Percentiles rank a stretch among this genome's conserved stretches.
phyloP scores from a whole-genome alignment of 2,329 filamentous ascomycete genomes.

The Curvularia verruculosa region DNA sequence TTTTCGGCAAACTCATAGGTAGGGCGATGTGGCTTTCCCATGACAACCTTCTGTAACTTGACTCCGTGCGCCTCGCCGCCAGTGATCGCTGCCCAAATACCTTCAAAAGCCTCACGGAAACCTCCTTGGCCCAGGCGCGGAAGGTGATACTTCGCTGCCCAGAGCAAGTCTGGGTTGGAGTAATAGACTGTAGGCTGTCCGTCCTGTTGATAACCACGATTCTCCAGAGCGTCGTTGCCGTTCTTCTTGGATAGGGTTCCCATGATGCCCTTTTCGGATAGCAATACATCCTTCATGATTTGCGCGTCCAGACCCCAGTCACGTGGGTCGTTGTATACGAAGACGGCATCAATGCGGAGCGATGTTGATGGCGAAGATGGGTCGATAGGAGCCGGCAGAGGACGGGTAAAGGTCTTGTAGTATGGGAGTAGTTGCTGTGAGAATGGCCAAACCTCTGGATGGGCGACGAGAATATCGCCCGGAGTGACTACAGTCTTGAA shows the following conservation, averaged over 20 bases:
- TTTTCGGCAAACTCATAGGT: conserved; percentile 88
- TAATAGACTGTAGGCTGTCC: conserved; percentile 83
- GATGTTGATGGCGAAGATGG: conserved; percentile 55
- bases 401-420: conserved; percentile 64
- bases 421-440: conserved; percentile 67
- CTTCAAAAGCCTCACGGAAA: conserved; percentile 81
- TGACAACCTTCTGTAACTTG: conserved; percentile 66
- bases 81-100: conserved; percentile 77
- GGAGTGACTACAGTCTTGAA: conserved; percentile 78
- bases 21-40: conserved; percentile 79
- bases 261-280: conserved; percentile 77
- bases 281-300: conserved; percentile 80
- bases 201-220: conserved; percentile 81
- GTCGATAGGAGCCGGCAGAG: conserved; percentile 61
- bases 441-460: conserved; percentile 85
- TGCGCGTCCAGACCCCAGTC: conserved; percentile 94
- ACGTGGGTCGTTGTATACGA: conserved; percentile 93
- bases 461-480: conserved; percentile 76
- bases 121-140: conserved; percentile 91
- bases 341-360: conserved; percentile 84
- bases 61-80: conserved; percentile 60
- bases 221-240: conserved; percentile 66
- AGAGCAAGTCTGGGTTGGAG: conserved; percentile 87
- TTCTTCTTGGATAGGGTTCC: conserved; percentile 81
- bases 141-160: conserved; percentile 83